Evolutionary conservation across 2,329 filamentous ascomycete genomes (phyloP), one percentile per base, ranked within the genome.

Genomic region (Aureobasidium sp.): DNA sequence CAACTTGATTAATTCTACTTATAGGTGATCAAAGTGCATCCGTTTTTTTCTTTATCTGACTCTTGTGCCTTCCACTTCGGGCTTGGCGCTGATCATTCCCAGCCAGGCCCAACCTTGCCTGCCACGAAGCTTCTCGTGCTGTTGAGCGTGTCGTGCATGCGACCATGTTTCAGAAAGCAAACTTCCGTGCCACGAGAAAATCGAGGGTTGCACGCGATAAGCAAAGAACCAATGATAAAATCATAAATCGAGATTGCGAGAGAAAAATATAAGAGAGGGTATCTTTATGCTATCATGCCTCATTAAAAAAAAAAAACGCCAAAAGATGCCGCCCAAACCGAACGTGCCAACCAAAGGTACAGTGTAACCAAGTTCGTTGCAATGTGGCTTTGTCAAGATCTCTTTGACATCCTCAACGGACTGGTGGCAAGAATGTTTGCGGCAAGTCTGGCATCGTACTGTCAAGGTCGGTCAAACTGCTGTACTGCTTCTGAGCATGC

Each of bases 251-350:
- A 55, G n/a, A 33, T 43, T 33, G 23, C 17, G 25, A 43, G 13
- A 15, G 37, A 53, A 37, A 25, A 46, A 57, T 25, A 25, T 1
- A 25, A 23, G 2, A 57, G n/a, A 57, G 53, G 53, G 55, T 49
- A 58, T 58, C 42, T 58, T 57, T 49, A 58, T 58, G 43, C 55
- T 58, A 58, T 27, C 43, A 37, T 58, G 29, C 40, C 42, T 55
- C 37, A 33, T 55, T 43, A 55, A 31, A 40, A 45, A 46, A 9
- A 19, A 55, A 31, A 40, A 45, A 46, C 17, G 29, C 37, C 27
- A n/a, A 45, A 40, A 43, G 25, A 23, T 11, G 27, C 37, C 38
- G 33, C 15, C 19, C 38, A 21, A 43, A 31, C 13, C 4, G 11
- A 33, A 8, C 25, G 37, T 23, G 13, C 25, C 37, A 60, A 19